These are phyloP conservation scores for Neofusicoccum laricinum DNA, from an alignment of 2,329 filamentous ascomycete species.

Conservation along the genomic window DNA sequence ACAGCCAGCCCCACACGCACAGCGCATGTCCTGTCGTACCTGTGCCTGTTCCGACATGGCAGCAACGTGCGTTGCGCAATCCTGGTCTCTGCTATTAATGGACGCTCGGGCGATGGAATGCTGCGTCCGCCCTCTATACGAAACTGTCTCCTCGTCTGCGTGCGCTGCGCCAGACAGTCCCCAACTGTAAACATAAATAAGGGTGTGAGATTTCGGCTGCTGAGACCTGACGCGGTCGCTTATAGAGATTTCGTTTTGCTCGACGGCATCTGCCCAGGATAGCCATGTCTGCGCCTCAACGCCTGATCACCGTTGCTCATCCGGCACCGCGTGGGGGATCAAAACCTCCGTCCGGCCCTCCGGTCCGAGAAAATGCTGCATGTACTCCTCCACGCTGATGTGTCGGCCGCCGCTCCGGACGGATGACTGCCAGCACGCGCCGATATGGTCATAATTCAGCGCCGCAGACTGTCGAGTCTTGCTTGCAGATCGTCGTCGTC, in stretches of 20 bases:
- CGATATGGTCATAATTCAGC: conserved; percentile 30
- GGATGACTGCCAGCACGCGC: neutral
- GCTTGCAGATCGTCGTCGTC: conserved; percentile 90
- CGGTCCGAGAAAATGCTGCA: neutral
- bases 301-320: conserved; percentile 12
- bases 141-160: neutral
- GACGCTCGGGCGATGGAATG: neutral
- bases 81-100: neutral
- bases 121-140: neutral
- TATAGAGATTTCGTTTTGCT: neutral
- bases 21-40: neutral
- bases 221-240: conserved; percentile 8
- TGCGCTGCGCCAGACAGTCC: neutral
- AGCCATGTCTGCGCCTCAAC: conserved; percentile 15
- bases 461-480: conserved; percentile 79
- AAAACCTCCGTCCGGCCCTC: neutral
- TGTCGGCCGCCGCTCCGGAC: neutral
- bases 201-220: conserved; percentile 9
- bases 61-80: neutral
- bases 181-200: neutral
- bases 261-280: neutral
- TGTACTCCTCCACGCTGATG: neutral
- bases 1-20: neutral
- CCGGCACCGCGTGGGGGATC: neutral
- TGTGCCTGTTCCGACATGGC: neutral